Percentiles rank a stretch among this genome's conserved stretches.
Conservation (phyloP, 1,139 yeast genomes). For the Kodamaea sp. region DNA sequence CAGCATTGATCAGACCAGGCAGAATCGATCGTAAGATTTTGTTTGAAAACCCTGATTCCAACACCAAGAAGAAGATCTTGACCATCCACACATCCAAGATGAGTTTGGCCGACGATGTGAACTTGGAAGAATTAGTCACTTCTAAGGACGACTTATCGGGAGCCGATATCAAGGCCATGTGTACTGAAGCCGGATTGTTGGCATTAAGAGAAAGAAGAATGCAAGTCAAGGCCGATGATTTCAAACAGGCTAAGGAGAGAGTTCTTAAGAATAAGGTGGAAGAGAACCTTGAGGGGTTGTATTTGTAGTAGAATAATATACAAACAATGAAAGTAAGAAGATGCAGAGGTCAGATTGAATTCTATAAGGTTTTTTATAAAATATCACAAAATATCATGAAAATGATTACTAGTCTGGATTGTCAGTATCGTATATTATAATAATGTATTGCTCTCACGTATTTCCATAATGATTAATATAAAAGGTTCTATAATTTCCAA, state of each 20-base stretch:
- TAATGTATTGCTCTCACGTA: too few relatives aligned
- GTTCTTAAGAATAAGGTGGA: conserved; percentile 97
- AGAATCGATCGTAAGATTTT: conserved; percentile 96
- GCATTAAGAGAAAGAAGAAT: conserved; percentile 97
- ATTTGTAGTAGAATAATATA: conserved; percentile 48
- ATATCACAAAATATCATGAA: too few relatives aligned
- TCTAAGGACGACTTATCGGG: conserved; percentile 96
- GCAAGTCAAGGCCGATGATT: conserved; percentile 96
- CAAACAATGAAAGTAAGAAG: not conserved
- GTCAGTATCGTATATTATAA: too few relatives aligned
- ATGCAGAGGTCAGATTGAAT: too few relatives aligned
- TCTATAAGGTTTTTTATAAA: too few relatives aligned
- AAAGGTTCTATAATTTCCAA: too few relatives aligned
- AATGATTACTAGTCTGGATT: too few relatives aligned
- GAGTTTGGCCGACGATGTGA: conserved; percentile 86
- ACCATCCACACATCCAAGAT: conserved; percentile 93
- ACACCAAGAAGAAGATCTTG: conserved; percentile 90
- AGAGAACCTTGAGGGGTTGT: conserved; percentile 93
- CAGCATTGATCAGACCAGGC: conserved; percentile 98
- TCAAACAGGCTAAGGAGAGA: conserved; percentile 92
- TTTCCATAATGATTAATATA: too few relatives aligned
- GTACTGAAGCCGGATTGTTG: conserved; percentile 95
- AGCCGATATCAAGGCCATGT: conserved; percentile 97
- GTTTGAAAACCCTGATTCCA: conserved; percentile 93
- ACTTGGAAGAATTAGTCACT: conserved; percentile 84